A percentile compares a stretch with the other conserved stretches of the same genome.
Evolutionary conservation across 306 rosid genomes (phyloP).

Genomic region (Trichosanthes cucumerina): DNA sequence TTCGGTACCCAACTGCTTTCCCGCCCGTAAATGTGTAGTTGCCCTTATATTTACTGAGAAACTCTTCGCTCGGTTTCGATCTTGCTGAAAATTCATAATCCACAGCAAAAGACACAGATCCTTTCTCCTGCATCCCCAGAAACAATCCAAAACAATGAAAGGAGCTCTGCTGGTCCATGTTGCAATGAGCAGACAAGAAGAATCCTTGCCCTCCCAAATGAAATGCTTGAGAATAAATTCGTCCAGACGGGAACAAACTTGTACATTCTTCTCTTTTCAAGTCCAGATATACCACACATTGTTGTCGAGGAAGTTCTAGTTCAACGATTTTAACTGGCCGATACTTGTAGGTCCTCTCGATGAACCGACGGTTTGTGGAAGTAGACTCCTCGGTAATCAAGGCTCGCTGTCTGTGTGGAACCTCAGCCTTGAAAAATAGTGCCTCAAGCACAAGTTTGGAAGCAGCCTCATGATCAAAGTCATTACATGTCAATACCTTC

Average conservation of each 20-base stretch:
- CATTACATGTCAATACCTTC: conserved; percentile 75
- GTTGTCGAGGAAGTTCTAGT: conserved; percentile 83
- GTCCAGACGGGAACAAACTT: conserved; percentile 66
- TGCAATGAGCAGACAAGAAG: conserved; percentile 93
- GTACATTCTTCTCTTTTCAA: conserved; percentile 81
- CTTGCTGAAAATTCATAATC: conserved; percentile 91
- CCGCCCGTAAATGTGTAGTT: conserved; percentile 93
- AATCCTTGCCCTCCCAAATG: conserved; percentile 97
- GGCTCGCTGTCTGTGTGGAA: conserved; percentile 79
- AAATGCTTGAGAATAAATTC: conserved; percentile 95
- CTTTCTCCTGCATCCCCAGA: conserved; percentile 95
- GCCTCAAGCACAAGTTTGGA: conserved; percentile 84
- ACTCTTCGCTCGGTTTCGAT: conserved; percentile 69
- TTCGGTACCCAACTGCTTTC: conserved; percentile 91
- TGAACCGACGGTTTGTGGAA: conserved; percentile 40
- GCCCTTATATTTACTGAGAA: conserved; percentile 87
- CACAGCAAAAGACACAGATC: conserved; percentile 75
- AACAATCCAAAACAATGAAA: conserved; percentile 94
- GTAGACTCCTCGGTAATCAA: conserved; percentile 63
- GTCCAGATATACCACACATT: conserved; percentile 84
- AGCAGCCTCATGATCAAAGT: conserved; percentile 75
- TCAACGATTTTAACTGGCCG: conserved; percentile 95
- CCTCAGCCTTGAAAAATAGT: conserved; percentile 83
- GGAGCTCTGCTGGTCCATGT: conserved; percentile 95
- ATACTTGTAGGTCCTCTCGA: conserved; percentile 87